phyloP scores from a whole-genome alignment of 305 asterid genomes.

The Fraxinus baroniana region DNA sequence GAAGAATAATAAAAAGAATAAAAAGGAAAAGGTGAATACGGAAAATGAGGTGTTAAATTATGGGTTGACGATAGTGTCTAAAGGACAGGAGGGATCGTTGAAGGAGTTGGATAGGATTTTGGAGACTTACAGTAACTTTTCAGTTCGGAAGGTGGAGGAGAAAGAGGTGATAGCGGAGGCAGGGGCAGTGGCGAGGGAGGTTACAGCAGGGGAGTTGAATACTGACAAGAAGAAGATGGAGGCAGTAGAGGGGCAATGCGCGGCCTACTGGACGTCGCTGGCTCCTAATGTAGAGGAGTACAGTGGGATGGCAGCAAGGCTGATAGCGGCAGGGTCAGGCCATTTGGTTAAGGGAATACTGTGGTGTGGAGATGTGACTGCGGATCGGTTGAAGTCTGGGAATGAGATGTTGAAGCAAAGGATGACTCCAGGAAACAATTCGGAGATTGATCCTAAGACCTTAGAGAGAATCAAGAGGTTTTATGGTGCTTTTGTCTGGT shows the following conservation, averaged over 20 bases:
- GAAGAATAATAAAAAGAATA: constrained; percentile 8
- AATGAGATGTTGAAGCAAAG: constrained; percentile 67
- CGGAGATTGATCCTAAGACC: constrained; percentile 67
- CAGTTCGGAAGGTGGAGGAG: constrained; percentile 65
- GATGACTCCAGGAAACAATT: constrained; percentile 54
- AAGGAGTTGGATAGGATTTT: constrained; percentile 61
- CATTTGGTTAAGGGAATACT: constrained; percentile 79
- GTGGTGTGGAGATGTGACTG: constrained; percentile 95
- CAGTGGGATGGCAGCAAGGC: constrained; percentile 72
- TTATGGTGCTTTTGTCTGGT: constrained; percentile 4
- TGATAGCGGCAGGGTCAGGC: constrained; percentile 89
- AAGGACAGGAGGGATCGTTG: constrained; percentile 61
- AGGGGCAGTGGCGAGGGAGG: constrained; percentile 49
- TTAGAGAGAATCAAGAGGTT: constrained; percentile 83
- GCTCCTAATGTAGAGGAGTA: constrained; percentile 98
- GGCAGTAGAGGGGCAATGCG: constrained; percentile 69
- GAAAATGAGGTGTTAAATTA: constrained; percentile 58
- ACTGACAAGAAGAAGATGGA: constrained; percentile 61
- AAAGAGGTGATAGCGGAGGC: constrained; percentile 43
- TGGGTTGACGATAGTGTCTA: constrained; percentile 72
- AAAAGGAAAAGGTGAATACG: constrained; percentile 18
- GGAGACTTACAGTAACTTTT: constrained; percentile 53
- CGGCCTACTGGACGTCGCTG: constrained; percentile 88
- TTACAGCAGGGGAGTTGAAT: constrained; percentile 52
- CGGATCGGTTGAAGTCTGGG: constrained; percentile 75